Evolutionary conservation across 1,139 yeast species (phyloP), one percentile per base, ranked within the genome.

Genomic region (Starmera stellimalicola): DNA sequence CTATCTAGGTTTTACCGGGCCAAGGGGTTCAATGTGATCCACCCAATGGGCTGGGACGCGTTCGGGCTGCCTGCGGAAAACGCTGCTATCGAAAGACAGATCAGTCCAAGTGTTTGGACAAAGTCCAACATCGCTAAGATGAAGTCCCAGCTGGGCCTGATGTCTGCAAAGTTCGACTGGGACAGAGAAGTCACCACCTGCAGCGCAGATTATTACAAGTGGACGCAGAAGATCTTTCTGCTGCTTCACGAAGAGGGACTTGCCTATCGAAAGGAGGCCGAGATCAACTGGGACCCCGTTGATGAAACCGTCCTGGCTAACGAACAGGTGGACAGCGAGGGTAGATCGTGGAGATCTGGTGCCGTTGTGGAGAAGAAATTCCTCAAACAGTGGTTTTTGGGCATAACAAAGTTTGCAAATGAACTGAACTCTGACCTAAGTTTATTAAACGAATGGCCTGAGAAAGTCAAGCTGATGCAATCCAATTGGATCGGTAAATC

Each of bases 11-110:
- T 73, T 56, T 73, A 84, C 46, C 63, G 93, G 42, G 69, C 83
- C 58, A 72, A 70, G 37, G 96, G 95, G 1, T 72, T 68, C 42
- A 62, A 77, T 29, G 95, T 88, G 14, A 67, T 88, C 6, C 95
- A 91, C 53, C 96, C 98, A 0, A 88, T 91, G 94, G 98, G 98
- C 0, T 91, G 97, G 96, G 98, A 91, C 63, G 95, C 97, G 0
- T 91, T 91, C 64, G 98, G 98, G 0, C 64, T 91, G 27, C 98
- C 98, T 0, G 98, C 98, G 0, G 98, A 91, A 53, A 91, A 91
- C 57, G 98, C 98, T 0, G 98, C 98, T 1, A 77, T 84, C 20
- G 95, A 88, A 52, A 62, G 94, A 42, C 77, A 77, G 1, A 68
- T 83, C 12, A 76, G 75, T 42, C 96, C 98, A 0, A 72, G 74